These are phyloP conservation scores for Saccharum hybrid DNA, from an alignment of 202 grass and related monocot genomes.

Conservation along the genomic window DNA sequence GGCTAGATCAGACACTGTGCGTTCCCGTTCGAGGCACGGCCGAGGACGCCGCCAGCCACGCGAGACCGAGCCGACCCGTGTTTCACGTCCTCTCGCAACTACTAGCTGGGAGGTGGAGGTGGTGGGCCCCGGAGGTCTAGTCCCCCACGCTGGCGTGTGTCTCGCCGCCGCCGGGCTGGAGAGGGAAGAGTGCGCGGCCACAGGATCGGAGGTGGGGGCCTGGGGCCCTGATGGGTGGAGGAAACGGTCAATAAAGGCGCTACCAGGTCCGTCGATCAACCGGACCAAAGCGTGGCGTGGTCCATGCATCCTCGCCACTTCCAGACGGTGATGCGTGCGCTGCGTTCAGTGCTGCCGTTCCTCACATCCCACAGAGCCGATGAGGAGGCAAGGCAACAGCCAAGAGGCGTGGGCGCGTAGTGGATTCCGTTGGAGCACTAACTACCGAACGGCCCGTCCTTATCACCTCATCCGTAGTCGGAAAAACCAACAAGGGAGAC, in stretches of 20 bases:
- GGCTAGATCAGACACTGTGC: neutral
- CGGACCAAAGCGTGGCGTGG: neutral
- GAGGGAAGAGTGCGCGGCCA: too few species aligned
- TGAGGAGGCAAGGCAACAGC: neutral
- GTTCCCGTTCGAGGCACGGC: neutral
- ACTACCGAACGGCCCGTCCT: conserved; percentile 36
- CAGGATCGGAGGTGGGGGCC: too few species aligned
- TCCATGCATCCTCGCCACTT: neutral
- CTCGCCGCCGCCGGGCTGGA: neutral
- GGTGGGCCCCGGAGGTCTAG: neutral
- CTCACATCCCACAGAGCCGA: neutral
- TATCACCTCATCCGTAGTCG: conserved; percentile 9
- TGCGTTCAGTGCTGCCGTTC: neutral
- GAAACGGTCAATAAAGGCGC: neutral
- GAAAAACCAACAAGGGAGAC: conserved; percentile 7
- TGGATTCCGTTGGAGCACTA: neutral
- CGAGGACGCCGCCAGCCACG: neutral
- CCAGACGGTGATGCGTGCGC: neutral
- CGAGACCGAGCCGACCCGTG: neutral
- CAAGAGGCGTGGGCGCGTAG: conserved; percentile 14
- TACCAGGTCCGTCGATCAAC: neutral
- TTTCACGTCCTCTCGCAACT: neutral
- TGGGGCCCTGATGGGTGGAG: neutral
- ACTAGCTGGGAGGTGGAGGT: neutral
- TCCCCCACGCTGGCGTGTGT: neutral